Conservation (phyloP, 2,329 filamentous ascomycete species). For the Blumeriella jaapii region DNA sequence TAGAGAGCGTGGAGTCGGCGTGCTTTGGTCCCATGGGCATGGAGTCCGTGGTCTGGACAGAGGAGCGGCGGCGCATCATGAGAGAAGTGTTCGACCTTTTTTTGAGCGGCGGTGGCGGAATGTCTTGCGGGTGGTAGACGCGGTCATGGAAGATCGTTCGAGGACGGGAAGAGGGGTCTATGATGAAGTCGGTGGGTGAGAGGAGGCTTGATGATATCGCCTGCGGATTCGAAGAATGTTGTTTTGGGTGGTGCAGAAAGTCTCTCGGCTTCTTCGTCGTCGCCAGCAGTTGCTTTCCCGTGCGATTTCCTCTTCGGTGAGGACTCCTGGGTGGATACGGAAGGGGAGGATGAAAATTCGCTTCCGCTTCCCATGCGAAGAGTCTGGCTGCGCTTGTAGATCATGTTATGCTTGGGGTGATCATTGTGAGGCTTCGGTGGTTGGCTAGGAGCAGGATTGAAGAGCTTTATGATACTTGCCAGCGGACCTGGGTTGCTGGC, state of each 20-base stretch:
- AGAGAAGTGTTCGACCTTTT: conserved; percentile 31
- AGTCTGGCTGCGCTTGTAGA: conserved; percentile 70
- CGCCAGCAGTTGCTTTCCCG: conserved; percentile 23
- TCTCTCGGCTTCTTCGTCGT: conserved; percentile 34
- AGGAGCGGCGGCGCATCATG: conserved; percentile 14
- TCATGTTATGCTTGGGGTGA: conserved; percentile 53
- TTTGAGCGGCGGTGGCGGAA: conserved; percentile 67
- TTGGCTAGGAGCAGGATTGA: conserved; percentile 44
- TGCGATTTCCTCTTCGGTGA: conserved; percentile 24
- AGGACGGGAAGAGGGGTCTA: conserved; percentile 70
- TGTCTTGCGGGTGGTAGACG: conserved; percentile 86
- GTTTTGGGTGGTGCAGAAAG: conserved; percentile 72
- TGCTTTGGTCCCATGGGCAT: conserved; percentile 27
- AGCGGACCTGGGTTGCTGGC: conserved; percentile 38
- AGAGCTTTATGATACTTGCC: conserved; percentile 53
- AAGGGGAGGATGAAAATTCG: conserved; percentile 12
- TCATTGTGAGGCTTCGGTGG: conserved; percentile 36
- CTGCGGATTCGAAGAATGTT: conserved; percentile 88
- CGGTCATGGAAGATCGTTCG: conserved; percentile 95
- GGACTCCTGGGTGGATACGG: conserved; percentile 1
- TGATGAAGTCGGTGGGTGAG: conserved; percentile 70
- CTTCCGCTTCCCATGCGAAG: conserved; percentile 35
- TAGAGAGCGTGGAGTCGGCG: conserved; percentile 33
- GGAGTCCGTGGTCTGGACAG: conserved; percentile 3
- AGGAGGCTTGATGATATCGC: conserved; percentile 83